Base-by-base conservation (phyloP, 352 stramenopile genomes). In the Phytophthora uliginosa region DNA sequence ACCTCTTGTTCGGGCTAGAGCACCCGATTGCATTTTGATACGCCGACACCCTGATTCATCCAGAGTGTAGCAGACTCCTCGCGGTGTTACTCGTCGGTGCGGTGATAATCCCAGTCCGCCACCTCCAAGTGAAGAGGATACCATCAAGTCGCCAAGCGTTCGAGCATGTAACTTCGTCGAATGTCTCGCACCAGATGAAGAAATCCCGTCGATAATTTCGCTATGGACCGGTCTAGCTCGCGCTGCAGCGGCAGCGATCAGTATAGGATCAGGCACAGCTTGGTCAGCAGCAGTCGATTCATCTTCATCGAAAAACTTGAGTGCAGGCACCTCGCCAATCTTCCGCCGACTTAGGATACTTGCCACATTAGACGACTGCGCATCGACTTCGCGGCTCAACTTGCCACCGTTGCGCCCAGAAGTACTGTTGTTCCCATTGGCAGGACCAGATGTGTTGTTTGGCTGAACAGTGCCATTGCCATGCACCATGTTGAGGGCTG, bases 241-340 rank as follows among this genome's bases (percentile, higher is more conserved):
- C 10, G 36, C 12, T 52, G n/a, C 15, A 31, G 48, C 22, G 13
- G 60, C 50, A 51, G 58, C 47, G 9, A 61, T 7, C 9, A 56
- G 3, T 38, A 34, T 22, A 17, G 55, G 24, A 24, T 76, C 69
- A 15, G 34, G 38, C 7, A 48, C 20, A 28, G 28, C 52, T 31
- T 66, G 66, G 1, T 68, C 66, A 20, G n/a, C 1, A 38, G 3
- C 5, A 22, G 42, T 6, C 1, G 28, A 20, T 24, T 78, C 53
- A 24, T 26, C 66, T 61, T 91, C 84, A 60, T 93, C 84, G 56
- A 95, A 95, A 75, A 94, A 95, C 50, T 93, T 90, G 24, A 95
- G 74, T 5, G 88, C 88, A 0, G 85, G 88, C 18, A 95, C 85
- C 33, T 93, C 82, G 26, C 85, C 79, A 50, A 94, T 90, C 63